Evolutionary conservation across 306 rosid genomes (phyloP).

Genomic region (Castanea sativa): DNA sequence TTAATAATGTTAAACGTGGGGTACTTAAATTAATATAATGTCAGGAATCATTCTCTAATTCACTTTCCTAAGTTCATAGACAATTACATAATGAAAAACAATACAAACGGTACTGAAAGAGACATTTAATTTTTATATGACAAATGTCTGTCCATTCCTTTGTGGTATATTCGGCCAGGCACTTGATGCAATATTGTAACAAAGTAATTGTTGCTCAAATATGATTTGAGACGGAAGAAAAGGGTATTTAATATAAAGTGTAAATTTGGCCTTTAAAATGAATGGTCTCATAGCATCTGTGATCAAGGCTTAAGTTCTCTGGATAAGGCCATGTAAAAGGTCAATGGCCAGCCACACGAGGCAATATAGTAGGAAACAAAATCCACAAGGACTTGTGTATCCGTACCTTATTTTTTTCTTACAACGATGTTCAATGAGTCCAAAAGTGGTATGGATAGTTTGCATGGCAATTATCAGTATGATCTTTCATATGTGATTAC

Average conservation of each 20-base stretch:
- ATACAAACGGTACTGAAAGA: neutral
- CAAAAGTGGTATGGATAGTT: neutral
- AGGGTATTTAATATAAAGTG: neutral
- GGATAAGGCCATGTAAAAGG: neutral
- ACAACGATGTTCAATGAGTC: neutral
- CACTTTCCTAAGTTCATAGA: neutral
- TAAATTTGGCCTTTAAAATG: neutral
- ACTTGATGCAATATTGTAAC: neutral
- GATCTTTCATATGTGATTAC: neutral
- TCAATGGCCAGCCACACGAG: neutral
- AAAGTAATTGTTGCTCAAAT: neutral
- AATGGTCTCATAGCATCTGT: neutral
- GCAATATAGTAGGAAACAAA: neutral
- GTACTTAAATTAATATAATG: neutral
- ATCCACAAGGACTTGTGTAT: neutral
- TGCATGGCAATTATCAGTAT: neutral
- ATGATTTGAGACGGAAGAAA: neutral
- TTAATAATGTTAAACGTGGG: neutral
- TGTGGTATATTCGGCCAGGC: neutral
- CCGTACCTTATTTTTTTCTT: neutral
- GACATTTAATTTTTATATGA: neutral
- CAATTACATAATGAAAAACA: neutral
- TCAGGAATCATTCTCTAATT: neutral
- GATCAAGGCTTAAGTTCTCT: neutral
- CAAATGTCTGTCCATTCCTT: neutral